Conservation (phyloP, 169 alveolate genomes). For the Perkinsus marinus region DNA sequence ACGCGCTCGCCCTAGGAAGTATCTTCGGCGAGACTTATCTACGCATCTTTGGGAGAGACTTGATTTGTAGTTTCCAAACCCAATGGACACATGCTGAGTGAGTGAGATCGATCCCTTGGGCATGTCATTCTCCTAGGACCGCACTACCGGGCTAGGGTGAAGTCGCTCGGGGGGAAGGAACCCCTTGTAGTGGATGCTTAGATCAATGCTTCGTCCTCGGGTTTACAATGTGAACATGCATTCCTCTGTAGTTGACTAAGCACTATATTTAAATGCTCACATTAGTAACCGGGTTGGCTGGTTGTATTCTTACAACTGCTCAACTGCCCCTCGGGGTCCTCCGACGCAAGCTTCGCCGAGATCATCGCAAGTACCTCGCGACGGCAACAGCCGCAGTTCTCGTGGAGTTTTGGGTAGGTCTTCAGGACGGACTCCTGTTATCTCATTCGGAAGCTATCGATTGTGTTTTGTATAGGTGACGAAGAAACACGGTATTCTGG, state of each 20-base stretch:
- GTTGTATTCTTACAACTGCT: not conserved
- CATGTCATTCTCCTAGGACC: too few species aligned
- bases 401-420: not conserved
- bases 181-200: too few species aligned
- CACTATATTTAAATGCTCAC: not conserved
- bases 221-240: too few species aligned
- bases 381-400: not conserved
- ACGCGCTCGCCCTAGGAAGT: not conserved
- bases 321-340: not conserved
- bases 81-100: too few species aligned
- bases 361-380: not conserved
- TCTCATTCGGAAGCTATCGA: not conserved
- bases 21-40: not conserved
- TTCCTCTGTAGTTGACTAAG: too few species aligned
- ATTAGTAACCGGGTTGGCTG: not conserved
- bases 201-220: too few species aligned
- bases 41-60: too few species aligned
- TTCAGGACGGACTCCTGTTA: not conserved
- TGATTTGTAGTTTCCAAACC: too few species aligned
- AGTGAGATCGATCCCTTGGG: too few species aligned
- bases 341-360: not conserved
- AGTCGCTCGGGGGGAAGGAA: too few species aligned
- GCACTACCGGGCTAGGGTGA: too few species aligned
- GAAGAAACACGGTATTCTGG: not conserved
- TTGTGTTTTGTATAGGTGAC: not conserved